Percentiles rank a stretch among this genome's conserved stretches.
Conservation (phyloP, 2,329 filamentous ascomycete genomes). For the Xylaria arbuscula region DNA sequence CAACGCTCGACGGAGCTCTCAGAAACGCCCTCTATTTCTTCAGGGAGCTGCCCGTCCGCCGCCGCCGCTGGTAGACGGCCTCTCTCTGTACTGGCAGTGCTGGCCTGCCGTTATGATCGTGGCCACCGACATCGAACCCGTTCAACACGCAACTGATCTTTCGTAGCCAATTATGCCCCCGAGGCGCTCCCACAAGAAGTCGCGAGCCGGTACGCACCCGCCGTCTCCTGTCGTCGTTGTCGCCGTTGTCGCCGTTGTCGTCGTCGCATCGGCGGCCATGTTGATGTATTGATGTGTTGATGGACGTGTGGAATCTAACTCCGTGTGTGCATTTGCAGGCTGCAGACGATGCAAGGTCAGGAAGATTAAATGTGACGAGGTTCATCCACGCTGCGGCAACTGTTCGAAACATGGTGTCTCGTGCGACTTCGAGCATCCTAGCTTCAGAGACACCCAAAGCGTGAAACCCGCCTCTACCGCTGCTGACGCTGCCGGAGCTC, state of each 20-base stretch:
- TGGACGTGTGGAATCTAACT: slow-evolving; percentile 10
- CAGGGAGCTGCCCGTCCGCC: slow-evolving; percentile 5
- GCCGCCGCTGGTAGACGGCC: slow-evolving; percentile 9
- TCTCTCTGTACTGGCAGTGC: slow-evolving; percentile 7
- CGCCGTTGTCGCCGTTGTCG: not conserved
- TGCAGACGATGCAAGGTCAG: slow-evolving; percentile 74
- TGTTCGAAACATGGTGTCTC: slow-evolving; percentile 74
- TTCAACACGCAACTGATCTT: slow-evolving; percentile 24
- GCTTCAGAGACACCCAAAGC: slow-evolving; percentile 58
- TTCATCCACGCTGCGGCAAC: slow-evolving; percentile 73
- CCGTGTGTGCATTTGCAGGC: slow-evolving; percentile 45
- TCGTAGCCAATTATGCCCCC: slow-evolving; percentile 64
- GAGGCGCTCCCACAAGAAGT: slow-evolving; percentile 76
- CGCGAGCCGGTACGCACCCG: slow-evolving; percentile 60
- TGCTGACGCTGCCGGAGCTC: not conserved
- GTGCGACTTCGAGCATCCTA: slow-evolving; percentile 71
- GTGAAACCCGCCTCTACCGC: slow-evolving; percentile 35
- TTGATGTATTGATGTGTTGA: no score
- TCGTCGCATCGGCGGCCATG: not conserved
- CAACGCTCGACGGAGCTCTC: slow-evolving; percentile 24
- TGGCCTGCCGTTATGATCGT: slow-evolving; percentile 31
- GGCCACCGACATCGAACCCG: slow-evolving; percentile 7
- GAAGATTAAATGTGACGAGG: slow-evolving; percentile 79
- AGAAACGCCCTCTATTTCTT: slow-evolving; percentile 16
- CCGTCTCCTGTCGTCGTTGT: not conserved